phyloP scores from a whole-genome alignment of 2,329 filamentous ascomycete species.

The Plectosphaerella sp. region DNA sequence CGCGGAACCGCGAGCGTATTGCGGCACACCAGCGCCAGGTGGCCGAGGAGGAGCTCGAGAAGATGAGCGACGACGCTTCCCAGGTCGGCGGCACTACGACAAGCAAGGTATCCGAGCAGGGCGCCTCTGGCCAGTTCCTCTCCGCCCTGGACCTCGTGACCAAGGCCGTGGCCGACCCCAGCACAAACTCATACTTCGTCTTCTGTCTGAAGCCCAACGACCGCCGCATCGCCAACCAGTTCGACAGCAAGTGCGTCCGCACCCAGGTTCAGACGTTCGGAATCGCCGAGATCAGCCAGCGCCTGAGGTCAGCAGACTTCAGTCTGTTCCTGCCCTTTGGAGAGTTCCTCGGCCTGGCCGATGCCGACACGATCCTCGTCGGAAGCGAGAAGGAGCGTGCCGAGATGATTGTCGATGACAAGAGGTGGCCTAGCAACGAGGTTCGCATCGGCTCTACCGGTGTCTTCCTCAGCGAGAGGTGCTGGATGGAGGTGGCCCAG shows the following conservation, averaged over 20 bases:
- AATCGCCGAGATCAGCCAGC: slow-evolving; percentile 93
- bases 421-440: slow-evolving; percentile 89
- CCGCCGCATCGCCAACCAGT: slow-evolving; percentile 93
- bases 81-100: slow-evolving; percentile 30
- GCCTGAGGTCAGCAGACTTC: slow-evolving; percentile 89
- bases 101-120: slow-evolving; percentile 56
- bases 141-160: slow-evolving; percentile 86
- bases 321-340: slow-evolving; percentile 93
- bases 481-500: slow-evolving; percentile 87
- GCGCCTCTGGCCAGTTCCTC: slow-evolving; percentile 84
- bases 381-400: slow-evolving; percentile 90
- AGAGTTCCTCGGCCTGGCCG: slow-evolving; percentile 86
- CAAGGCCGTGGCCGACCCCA: slow-evolving; percentile 74
- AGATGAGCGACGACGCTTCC: slow-evolving; percentile 41
- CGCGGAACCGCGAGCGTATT: slow-evolving; percentile 16
- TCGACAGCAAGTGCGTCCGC: slow-evolving; percentile 96
- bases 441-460: slow-evolving; percentile 87
- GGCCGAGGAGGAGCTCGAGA: slow-evolving; percentile 41
- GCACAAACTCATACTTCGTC: slow-evolving; percentile 91
- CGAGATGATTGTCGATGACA: slow-evolving; percentile 86
- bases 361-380: slow-evolving; percentile 78
- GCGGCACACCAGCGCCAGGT: slow-evolving; percentile 30
- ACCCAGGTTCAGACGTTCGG: slow-evolving; percentile 93
- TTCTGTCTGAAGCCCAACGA: slow-evolving; percentile 98
- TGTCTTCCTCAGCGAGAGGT: slow-evolving; percentile 91